These are phyloP conservation scores for Pharnaceum exiguum DNA, from an alignment of 148 eudicot species.

Conservation along the genomic window DNA sequence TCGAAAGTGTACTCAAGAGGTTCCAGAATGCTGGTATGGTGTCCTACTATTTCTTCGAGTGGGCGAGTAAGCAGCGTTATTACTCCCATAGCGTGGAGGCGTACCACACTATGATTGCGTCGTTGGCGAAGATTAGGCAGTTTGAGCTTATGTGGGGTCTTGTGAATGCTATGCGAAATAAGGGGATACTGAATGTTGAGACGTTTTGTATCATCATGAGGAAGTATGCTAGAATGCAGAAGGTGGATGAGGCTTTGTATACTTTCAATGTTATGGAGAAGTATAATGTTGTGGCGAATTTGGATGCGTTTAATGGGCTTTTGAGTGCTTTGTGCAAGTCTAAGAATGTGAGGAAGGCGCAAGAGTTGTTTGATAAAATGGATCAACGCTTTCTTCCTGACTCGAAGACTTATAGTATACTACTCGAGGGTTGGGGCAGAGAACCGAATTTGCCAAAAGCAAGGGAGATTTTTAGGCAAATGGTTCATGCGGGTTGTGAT, in stretches of 20 bases:
- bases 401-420: constrained; percentile 69
- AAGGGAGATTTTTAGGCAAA: constrained; percentile 62
- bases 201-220: constrained; percentile 93
- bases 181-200: constrained; percentile 68
- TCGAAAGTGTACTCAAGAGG: constrained; percentile 67
- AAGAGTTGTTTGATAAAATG: constrained; percentile 82
- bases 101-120: constrained; percentile 78
- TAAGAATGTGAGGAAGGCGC: constrained; percentile 82
- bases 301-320: constrained; percentile 86
- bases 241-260: constrained; percentile 89
- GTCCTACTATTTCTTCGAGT: constrained; percentile 73
- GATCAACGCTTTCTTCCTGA: constrained; percentile 53
- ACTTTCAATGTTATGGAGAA: constrained; percentile 78
- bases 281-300: constrained; percentile 49
- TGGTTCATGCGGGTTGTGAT: constrained; percentile 56
- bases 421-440: constrained; percentile 90
- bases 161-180: constrained; percentile 62
- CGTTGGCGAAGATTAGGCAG: constrained; percentile 90
- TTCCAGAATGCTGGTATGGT: constrained; percentile 89
- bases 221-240: constrained; percentile 84
- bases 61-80: constrained; percentile 80
- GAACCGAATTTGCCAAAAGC: constrained; percentile 84
- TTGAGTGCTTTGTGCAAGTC: constrained; percentile 89
- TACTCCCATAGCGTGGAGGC: constrained; percentile 71
- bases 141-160: constrained; percentile 91